A percentile compares a stretch with the other conserved stretches of the same genome.
Conservation (phyloP, 2,329 filamentous ascomycete species). For the Phoma sp. region DNA sequence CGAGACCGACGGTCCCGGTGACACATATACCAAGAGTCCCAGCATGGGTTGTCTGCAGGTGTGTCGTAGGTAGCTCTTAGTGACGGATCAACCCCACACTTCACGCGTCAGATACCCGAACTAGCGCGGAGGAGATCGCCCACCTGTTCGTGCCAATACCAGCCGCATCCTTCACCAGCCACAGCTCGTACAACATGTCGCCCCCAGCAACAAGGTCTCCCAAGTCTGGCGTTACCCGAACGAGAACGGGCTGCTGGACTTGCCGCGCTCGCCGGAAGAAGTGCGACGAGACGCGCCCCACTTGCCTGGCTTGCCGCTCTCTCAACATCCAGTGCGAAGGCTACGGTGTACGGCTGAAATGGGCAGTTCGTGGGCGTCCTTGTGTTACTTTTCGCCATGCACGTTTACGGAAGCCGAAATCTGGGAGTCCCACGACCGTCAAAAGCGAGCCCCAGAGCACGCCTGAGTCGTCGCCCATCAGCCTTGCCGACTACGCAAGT, state of each 20-base stretch:
- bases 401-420: constrained; percentile 4
- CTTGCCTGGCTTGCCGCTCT: constrained; percentile 3
- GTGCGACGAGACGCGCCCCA: constrained; percentile 9
- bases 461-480: not conserved
- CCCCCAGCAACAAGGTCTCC: not conserved
- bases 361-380: constrained; percentile 7
- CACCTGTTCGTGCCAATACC: constrained; percentile 3
- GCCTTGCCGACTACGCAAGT: not conserved
- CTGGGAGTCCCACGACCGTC: not conserved
- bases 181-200: constrained; percentile 11
- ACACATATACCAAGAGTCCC: not conserved
- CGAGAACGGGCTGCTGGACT: constrained; percentile 12
- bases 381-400: constrained; percentile 2
- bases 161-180: constrained; percentile 10
- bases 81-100: not conserved
- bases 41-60: not conserved
- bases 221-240: constrained; percentile 5
- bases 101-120: not conserved
- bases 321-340: constrained; percentile 13
- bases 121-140: constrained; percentile 12
- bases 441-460: not conserved
- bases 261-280: constrained; percentile 16
- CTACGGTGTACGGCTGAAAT: constrained; percentile 11
- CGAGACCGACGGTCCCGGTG: not conserved
- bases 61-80: not conserved